These are phyloP conservation scores for Hypoxylon rubiginosum DNA, from an alignment of 2,329 filamentous ascomycete species.

Conservation along the genomic window DNA sequence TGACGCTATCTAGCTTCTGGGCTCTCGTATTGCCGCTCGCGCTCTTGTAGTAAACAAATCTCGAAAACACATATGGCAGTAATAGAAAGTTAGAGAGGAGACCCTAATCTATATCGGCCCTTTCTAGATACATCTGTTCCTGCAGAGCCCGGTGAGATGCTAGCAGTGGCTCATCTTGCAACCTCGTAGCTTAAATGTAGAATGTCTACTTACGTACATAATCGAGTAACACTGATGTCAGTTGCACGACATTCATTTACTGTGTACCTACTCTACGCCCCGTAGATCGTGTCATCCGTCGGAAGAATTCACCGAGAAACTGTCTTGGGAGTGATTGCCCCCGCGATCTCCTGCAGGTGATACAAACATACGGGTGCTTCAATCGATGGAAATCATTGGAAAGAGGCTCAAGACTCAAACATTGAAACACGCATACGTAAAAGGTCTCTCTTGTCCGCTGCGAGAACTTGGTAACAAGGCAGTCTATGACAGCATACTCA, in stretches of 20 bases:
- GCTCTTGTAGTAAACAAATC: not conserved
- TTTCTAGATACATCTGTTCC: conserved; percentile 4
- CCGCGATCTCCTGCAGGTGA: conserved; percentile 21
- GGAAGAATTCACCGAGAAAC: not conserved
- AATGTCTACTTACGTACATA: not conserved
- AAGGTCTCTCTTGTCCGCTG: conserved; percentile 11
- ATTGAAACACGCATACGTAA: conserved; percentile 5
- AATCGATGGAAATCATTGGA: conserved; percentile 6
- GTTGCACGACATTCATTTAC: not conserved
- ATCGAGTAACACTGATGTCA: conserved; percentile 25
- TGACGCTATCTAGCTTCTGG: not conserved
- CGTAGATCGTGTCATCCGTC: not conserved
- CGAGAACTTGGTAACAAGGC: conserved; percentile 35
- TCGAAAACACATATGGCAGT: too few species aligned
- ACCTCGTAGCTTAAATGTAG: not conserved
- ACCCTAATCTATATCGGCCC: conserved; percentile 14
- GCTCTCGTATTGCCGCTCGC: not conserved
- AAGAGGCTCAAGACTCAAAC: conserved; percentile 1
- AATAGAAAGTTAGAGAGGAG: not conserved
- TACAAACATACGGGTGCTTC: conserved; percentile 8
- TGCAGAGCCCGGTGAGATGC: conserved; percentile 1
- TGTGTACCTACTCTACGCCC: not conserved
- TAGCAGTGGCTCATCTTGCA: not conserved
- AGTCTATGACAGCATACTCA: conserved; percentile 48
- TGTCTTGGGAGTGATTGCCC: not conserved